Percentiles rank a stretch among this genome's conserved stretches.
Evolutionary conservation across 2,329 filamentous ascomycete species (phyloP).

Genomic region (Rutstroemia sp.): DNA sequence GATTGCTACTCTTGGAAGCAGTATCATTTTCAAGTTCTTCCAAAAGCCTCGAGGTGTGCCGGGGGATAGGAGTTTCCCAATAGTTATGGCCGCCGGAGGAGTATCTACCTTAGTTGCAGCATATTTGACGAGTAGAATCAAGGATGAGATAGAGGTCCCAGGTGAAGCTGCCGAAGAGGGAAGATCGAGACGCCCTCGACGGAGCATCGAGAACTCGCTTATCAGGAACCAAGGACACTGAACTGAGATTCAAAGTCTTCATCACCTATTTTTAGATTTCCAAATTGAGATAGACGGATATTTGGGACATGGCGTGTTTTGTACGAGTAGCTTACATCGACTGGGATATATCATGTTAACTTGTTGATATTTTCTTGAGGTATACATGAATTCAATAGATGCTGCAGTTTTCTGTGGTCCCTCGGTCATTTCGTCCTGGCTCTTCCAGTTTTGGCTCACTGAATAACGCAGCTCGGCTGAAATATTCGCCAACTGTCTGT

Average conservation of each 20-base stretch:
- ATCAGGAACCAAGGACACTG: background rate
- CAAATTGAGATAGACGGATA: background rate
- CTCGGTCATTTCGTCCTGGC: background rate
- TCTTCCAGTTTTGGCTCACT: too few species aligned
- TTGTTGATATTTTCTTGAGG: background rate
- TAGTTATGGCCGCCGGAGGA: slow-evolving; percentile 80
- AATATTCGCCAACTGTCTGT: too few species aligned
- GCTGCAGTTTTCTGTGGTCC: background rate
- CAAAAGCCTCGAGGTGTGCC: slow-evolving; percentile 82
- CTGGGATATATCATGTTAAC: background rate
- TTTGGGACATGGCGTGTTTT: background rate
- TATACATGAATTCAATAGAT: background rate
- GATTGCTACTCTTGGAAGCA: slow-evolving; percentile 77
- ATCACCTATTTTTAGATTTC: background rate
- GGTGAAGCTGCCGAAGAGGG: slow-evolving; percentile 10
- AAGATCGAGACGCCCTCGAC: background rate
- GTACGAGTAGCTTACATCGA: background rate
- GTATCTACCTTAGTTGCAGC: slow-evolving; percentile 70
- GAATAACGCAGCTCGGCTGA: too few species aligned
- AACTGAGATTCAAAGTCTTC: background rate
- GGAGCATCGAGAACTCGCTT: background rate
- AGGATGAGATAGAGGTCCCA: slow-evolving; percentile 26
- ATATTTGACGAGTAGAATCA: slow-evolving; percentile 42
- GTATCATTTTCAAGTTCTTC: slow-evolving; percentile 73
- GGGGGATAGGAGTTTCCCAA: slow-evolving; percentile 79